A percentile compares a stretch with the other conserved stretches of the same genome.
Conservation (phyloP, 306 rosid species). For the Pterocarpus santalinus region DNA sequence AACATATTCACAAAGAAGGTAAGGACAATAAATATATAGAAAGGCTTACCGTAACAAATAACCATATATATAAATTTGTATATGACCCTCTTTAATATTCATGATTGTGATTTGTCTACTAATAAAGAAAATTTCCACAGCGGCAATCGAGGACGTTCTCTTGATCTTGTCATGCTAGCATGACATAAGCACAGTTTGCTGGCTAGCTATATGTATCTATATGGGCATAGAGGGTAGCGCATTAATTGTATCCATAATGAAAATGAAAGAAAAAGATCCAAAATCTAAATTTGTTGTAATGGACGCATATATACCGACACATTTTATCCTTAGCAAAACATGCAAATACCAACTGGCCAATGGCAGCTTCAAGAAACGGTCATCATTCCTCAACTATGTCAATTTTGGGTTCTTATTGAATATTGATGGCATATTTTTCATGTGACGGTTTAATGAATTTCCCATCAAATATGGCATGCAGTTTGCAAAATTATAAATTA, state of each 20-base stretch:
- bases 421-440: slow-evolving; percentile 18
- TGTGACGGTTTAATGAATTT: slow-evolving; percentile 14
- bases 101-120: slow-evolving; percentile 47
- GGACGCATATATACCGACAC: slow-evolving; percentile 21
- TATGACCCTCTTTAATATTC: slow-evolving; percentile 17
- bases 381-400: slow-evolving; percentile 5
- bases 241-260: slow-evolving; percentile 11
- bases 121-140: slow-evolving; percentile 26
- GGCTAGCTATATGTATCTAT: slow-evolving; percentile 29
- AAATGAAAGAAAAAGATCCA: slow-evolving; percentile 37
- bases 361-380: neutral
- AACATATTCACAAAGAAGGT: neutral
- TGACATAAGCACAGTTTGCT: slow-evolving; percentile 38
- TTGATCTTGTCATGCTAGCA: slow-evolving; percentile 33
- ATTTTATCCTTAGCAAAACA: slow-evolving; percentile 25
- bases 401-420: neutral
- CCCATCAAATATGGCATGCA: slow-evolving; percentile 3
- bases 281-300: slow-evolving; percentile 30
- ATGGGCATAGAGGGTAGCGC: slow-evolving; percentile 31
- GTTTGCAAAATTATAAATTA: neutral
- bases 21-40: slow-evolving; percentile 27
- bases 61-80: neutral
- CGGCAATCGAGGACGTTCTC: slow-evolving; percentile 44
- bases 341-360: slow-evolving; percentile 40
- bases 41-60: neutral